A percentile compares a stretch with the other conserved stretches of the same genome.
Evolutionary conservation across 2,329 filamentous ascomycete genomes (phyloP).

Genomic region (Talaromyces sp.): DNA sequence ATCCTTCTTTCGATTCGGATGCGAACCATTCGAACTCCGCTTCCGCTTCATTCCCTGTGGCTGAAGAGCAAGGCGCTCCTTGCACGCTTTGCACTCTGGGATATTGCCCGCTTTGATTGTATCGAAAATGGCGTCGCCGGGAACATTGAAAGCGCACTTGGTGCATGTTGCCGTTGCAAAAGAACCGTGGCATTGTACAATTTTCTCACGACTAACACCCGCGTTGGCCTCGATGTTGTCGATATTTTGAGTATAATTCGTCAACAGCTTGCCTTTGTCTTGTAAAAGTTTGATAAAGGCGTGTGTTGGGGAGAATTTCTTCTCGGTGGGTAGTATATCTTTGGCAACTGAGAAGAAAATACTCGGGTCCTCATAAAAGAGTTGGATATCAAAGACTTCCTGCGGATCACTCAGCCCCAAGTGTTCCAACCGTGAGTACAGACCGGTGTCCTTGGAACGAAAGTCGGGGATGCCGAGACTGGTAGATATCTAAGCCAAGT

Average conservation of each 20-base stretch:
- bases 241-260: slow-evolving; percentile 98
- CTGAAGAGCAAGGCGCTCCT: slow-evolving; percentile 49
- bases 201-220: slow-evolving; percentile 72
- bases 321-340: slow-evolving; percentile 77
- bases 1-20: slow-evolving; percentile 52
- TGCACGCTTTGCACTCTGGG: slow-evolving; percentile 71
- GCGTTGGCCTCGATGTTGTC: slow-evolving; percentile 90
- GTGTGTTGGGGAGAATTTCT: slow-evolving; percentile 85
- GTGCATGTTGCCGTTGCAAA: slow-evolving; percentile 90
- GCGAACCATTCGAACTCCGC: slow-evolving; percentile 44
- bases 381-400: slow-evolving; percentile 87
- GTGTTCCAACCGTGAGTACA: slow-evolving; percentile 79
- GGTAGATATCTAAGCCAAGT: slow-evolving; percentile 66
- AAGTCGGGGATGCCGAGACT: slow-evolving; percentile 97
- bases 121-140: slow-evolving; percentile 72
- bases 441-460: slow-evolving; percentile 83
- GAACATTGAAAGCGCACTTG: slow-evolving; percentile 69
- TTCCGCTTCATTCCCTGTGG: slow-evolving; percentile 50
- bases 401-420: slow-evolving; percentile 79
- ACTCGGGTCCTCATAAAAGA: slow-evolving; percentile 79
- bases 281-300: slow-evolving; percentile 88
- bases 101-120: slow-evolving; percentile 73
- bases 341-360: slow-evolving; percentile 91
- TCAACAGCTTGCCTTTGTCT: slow-evolving; percentile 81
- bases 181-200: slow-evolving; percentile 94